Evolutionary conservation across 305 asterid genomes (phyloP).

Genomic region (Fraxinus platypoda): DNA sequence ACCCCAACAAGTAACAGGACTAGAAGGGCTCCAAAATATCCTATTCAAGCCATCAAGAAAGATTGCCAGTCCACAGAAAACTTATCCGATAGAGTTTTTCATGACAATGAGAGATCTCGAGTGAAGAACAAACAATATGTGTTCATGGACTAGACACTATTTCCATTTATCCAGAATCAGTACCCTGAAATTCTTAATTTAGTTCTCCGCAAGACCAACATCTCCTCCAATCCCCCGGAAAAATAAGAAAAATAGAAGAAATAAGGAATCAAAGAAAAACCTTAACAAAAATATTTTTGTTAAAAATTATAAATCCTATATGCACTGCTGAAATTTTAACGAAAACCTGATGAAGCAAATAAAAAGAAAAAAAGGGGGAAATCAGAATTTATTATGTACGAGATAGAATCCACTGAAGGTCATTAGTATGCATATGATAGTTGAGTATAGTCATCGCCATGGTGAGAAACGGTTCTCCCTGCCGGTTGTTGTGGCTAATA

Average conservation of each 20-base stretch:
- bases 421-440: not conserved
- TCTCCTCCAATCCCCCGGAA: not conserved
- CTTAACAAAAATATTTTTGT: not conserved
- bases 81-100: constrained; percentile 2
- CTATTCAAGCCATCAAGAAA: constrained; percentile 5
- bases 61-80: constrained; percentile 9
- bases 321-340: not conserved
- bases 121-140: not conserved
- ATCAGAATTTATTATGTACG: not conserved
- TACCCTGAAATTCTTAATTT: not conserved
- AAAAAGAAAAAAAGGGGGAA: not conserved
- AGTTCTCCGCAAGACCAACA: not conserved
- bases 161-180: not conserved
- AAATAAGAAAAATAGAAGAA: not conserved
- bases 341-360: not conserved
- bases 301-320: not conserved
- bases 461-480: not conserved
- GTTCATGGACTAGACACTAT: not conserved
- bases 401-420: not conserved
- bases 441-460: constrained; percentile 4
- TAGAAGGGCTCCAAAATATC: not conserved
- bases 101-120: constrained; percentile 1
- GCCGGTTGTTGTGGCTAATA: not conserved
- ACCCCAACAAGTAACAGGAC: not conserved
- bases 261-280: not conserved